These are phyloP conservation scores for Decorospora gaudefroyi DNA, from an alignment of 2,329 filamentous ascomycete species.

Conservation along the genomic window DNA sequence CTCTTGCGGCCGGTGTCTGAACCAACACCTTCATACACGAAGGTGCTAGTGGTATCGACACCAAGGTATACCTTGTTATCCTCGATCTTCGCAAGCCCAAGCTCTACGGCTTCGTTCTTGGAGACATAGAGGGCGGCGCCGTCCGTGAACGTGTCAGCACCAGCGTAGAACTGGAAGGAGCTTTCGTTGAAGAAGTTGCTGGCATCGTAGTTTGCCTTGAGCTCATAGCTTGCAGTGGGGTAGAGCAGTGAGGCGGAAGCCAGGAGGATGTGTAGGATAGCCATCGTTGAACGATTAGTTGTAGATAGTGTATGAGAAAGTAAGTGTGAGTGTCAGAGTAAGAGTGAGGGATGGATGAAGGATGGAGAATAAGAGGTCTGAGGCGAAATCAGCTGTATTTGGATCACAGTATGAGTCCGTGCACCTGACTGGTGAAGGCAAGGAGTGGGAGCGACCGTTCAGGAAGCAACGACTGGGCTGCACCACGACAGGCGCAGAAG, in stretches of 20 bases:
- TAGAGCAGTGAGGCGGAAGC: conserved; percentile 1
- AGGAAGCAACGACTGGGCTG: neutral
- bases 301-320: neutral
- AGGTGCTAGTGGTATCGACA: conserved; percentile 22
- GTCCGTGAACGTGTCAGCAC: conserved; percentile 16
- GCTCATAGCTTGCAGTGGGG: conserved; percentile 14
- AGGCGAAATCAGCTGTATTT: neutral
- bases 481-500: neutral
- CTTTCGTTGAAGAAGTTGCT: conserved; percentile 24
- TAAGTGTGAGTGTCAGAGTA: neutral
- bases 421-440: conserved; percentile 1
- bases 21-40: neutral
- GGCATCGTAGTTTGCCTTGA: conserved; percentile 22
- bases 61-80: conserved; percentile 28
- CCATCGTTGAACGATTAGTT: neutral
- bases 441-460: neutral
- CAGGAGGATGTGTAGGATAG: conserved; percentile 1
- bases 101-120: conserved; percentile 19
- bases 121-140: conserved; percentile 32
- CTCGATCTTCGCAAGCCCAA: conserved; percentile 22
- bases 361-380: neutral
- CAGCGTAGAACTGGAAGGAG: conserved; percentile 23
- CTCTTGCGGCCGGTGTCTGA: conserved; percentile 27
- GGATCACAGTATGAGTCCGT: conserved; percentile 1
- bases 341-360: neutral